Base-by-base conservation (phyloP, 768 basidiomycete genomes). In the Tephrocybe sp. region DNA sequence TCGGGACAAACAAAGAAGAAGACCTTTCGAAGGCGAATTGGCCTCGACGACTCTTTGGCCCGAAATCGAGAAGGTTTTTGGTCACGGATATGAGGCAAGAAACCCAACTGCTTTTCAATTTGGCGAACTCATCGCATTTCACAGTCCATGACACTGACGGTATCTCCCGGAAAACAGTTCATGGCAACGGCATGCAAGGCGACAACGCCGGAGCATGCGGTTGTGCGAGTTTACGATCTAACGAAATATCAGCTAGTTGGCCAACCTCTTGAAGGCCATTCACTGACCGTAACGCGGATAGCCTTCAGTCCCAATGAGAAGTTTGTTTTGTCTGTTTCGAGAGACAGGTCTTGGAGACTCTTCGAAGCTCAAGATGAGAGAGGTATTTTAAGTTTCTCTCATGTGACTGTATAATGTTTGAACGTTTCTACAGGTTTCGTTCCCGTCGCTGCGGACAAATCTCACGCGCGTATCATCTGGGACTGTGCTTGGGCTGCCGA, bases 1-100 rank as follows among this genome's bases (percentile, higher is more conserved):
- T 3, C 26, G 26, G 21, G 54, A 51, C 45, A 50, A 39, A 6
- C 33, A 4, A 39, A 38, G 34, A 21, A 52, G 57, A 45, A 71
- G 79, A n/a, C 87, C 97, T 0, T 91, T 93, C 50, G 97, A 98
- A 64, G 92, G 90, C 10, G 94, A 98, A 66, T 77, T 98, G 0
- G 86, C 92, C 0, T 79, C 84, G 0, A 79, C 81, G 14, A 98
- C 96, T 0, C 75, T 98, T 0, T 99, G 97, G 97, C 97, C 96
- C 0, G 97, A 99, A 71, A 74, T 84, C 1, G 97, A 98, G 61
- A 99, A 99, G 66, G 76, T 99, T 0, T 99, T 97, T 65, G 97
- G 96, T 4, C 97, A 98, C 67, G 94, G 96, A 36, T 98, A 98
- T 61, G 97, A 99, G 80, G 93, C 88, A 53, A 45, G 70, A 39